Percentiles rank a stretch among this genome's conserved stretches.
These are phyloP conservation scores for Pogostemon cablin DNA, from an alignment of 257 asterid genomes.

Conservation along the genomic window DNA sequence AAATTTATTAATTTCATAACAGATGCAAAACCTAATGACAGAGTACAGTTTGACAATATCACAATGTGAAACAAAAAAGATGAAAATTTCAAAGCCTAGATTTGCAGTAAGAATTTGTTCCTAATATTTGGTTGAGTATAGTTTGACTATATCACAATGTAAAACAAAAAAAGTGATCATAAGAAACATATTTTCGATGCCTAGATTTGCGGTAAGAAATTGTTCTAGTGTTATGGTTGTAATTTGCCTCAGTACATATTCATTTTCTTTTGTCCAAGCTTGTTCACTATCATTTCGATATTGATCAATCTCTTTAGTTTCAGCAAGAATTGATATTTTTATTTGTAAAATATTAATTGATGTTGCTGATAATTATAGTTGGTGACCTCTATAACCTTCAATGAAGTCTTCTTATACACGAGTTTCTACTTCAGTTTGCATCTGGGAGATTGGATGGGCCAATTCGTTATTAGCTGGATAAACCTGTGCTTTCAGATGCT, in stretches of 20 bases:
- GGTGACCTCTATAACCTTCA: not conserved
- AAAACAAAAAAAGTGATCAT: not conserved
- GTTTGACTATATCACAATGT: not conserved
- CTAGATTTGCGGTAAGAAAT: not conserved
- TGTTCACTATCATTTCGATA: not conserved
- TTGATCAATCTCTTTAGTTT: conserved; percentile 13
- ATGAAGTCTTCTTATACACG: conserved; percentile 4
- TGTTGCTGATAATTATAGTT: conserved; percentile 18
- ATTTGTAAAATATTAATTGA: not conserved
- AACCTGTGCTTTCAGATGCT: conserved; percentile 10
- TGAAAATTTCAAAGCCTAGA: not conserved
- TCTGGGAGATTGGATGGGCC: conserved; percentile 99
- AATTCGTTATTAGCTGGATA: conserved; percentile 58
- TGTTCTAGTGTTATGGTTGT: not conserved
- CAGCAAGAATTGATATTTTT: not conserved
- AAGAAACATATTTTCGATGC: not conserved
- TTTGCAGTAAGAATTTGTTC: not conserved
- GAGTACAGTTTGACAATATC: not conserved
- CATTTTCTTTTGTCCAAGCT: conserved; percentile 6
- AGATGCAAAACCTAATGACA: conserved; percentile 7
- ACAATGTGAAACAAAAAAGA: conserved; percentile 3
- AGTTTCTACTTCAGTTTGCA: conserved; percentile 67
- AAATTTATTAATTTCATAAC: not conserved
- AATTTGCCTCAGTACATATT: not conserved
- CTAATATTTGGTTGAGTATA: not conserved